These are phyloP conservation scores for Lachnellula arida DNA, from an alignment of 2,329 filamentous ascomycete genomes.

Conservation along the genomic window DNA sequence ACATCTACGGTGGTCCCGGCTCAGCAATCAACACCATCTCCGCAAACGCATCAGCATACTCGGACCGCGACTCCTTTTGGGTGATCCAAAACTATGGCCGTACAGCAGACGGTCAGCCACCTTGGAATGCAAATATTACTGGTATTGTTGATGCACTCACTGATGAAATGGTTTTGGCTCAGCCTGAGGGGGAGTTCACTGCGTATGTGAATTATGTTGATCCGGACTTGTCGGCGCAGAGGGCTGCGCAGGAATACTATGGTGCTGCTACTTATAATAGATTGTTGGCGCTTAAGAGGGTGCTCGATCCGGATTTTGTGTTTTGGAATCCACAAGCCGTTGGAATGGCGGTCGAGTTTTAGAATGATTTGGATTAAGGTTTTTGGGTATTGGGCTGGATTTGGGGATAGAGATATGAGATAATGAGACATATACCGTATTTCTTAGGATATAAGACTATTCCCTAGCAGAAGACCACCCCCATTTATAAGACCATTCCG, in stretches of 20 bases:
- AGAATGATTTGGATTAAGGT: background rate
- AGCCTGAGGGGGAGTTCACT: constrained; percentile 24
- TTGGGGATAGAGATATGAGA: too few relatives aligned
- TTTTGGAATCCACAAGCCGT: constrained; percentile 25
- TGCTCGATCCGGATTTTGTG: constrained; percentile 16
- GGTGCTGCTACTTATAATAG: constrained; percentile 18
- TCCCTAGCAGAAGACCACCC: too few relatives aligned
- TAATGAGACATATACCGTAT: too few relatives aligned
- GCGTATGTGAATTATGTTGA: constrained; percentile 27
- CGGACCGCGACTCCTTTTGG: constrained; percentile 20
- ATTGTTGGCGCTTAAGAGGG: constrained; percentile 19
- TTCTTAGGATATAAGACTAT: too few relatives aligned
- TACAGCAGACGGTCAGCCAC: constrained; percentile 5
- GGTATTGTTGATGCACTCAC: constrained; percentile 15
- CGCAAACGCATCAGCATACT: constrained; percentile 9
- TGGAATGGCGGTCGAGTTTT: constrained; percentile 8
- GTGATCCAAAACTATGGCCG: constrained; percentile 21
- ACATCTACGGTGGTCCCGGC: constrained; percentile 19
- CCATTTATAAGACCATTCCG: too few relatives aligned
- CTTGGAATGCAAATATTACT: constrained; percentile 13
- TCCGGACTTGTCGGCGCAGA: constrained; percentile 8
- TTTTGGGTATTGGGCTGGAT: background rate
- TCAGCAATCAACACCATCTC: constrained; percentile 14
- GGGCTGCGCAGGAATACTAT: constrained; percentile 22
- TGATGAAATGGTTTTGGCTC: constrained; percentile 15